phyloP scores from a whole-genome alignment of 2,329 filamentous ascomycete genomes.

The Monilinia fructicola region DNA sequence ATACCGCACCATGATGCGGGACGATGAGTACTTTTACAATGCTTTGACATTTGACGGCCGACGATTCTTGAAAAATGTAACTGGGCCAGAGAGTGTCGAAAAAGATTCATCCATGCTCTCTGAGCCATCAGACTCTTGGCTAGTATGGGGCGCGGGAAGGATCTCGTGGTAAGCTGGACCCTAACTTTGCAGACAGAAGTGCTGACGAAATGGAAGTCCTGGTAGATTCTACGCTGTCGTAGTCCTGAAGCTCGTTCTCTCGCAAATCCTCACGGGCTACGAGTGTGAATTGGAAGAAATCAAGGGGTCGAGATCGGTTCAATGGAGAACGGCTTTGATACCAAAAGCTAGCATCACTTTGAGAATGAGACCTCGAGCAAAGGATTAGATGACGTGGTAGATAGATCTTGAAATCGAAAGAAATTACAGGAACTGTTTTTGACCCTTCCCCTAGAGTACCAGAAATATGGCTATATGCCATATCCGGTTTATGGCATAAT shows the following conservation, averaged over 20 bases:
- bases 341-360: neutral
- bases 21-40: neutral
- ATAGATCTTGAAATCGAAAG: neutral
- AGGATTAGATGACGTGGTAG: neutral
- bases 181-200: neutral
- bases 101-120: neutral
- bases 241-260: slow-evolving; percentile 1
- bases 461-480: too few species aligned
- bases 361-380: neutral
- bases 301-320: neutral
- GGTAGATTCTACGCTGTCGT: neutral
- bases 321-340: neutral
- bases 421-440: neutral
- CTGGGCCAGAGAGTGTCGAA: neutral
- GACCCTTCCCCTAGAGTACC: too few species aligned
- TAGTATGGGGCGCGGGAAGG: neutral
- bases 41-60: neutral
- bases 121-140: neutral
- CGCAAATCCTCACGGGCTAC: neutral
- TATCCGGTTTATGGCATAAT: too few species aligned
- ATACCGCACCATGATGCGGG: slow-evolving; percentile 1
- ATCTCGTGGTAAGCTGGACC: neutral
- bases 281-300: slow-evolving; percentile 1
- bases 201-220: neutral
- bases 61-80: neutral